A percentile compares a stretch with the other conserved stretches of the same genome.
phyloP scores from a whole-genome alignment of 2,329 filamentous ascomycete genomes.

The Aspergillus quadrilineatus region DNA sequence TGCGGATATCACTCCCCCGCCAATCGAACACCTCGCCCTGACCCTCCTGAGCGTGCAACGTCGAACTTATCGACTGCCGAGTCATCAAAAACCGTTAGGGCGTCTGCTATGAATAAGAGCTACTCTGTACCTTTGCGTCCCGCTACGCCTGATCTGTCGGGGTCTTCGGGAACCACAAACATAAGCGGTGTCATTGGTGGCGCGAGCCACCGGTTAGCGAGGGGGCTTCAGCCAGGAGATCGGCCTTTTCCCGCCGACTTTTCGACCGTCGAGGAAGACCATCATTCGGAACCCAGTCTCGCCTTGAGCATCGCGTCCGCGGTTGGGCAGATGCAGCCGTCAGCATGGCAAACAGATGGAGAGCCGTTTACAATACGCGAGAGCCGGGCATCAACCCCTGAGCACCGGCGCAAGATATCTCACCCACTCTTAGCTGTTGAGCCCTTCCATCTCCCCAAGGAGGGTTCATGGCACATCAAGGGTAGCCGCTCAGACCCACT shows the following conservation, averaged over 20 bases:
- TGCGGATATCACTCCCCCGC: conserved; percentile 23
- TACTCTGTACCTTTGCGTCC: conserved; percentile 25
- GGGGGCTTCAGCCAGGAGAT: conserved; percentile 38
- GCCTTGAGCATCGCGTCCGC: conserved; percentile 47
- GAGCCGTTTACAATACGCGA: conserved; percentile 17
- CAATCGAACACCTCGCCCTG: conserved; percentile 35
- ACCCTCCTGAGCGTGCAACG: conserved; percentile 38
- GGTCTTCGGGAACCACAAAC: conserved; percentile 33
- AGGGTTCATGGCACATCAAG: conserved; percentile 35
- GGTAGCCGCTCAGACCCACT: conserved; percentile 27
- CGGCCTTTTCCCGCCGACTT: conserved; percentile 36
- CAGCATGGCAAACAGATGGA: conserved; percentile 36
- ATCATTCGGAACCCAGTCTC: conserved; percentile 43
- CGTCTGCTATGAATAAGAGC: conserved; percentile 29
- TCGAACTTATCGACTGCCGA: conserved; percentile 49
- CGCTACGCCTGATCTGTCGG: conserved; percentile 30
- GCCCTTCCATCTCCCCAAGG: conserved; percentile 36
- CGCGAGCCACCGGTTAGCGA: conserved; percentile 37
- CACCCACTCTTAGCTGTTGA: conserved; percentile 36
- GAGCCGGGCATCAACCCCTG: conserved; percentile 15
- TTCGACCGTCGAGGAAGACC: conserved; percentile 35
- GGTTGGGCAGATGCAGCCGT: conserved; percentile 42
- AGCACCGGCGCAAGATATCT: conserved; percentile 39
- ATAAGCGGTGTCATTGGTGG: conserved; percentile 43
- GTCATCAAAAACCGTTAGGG: conserved; percentile 47